Base-by-base conservation (phyloP, 2,329 filamentous ascomycete genomes). In the Diaporthe longicolla region DNA sequence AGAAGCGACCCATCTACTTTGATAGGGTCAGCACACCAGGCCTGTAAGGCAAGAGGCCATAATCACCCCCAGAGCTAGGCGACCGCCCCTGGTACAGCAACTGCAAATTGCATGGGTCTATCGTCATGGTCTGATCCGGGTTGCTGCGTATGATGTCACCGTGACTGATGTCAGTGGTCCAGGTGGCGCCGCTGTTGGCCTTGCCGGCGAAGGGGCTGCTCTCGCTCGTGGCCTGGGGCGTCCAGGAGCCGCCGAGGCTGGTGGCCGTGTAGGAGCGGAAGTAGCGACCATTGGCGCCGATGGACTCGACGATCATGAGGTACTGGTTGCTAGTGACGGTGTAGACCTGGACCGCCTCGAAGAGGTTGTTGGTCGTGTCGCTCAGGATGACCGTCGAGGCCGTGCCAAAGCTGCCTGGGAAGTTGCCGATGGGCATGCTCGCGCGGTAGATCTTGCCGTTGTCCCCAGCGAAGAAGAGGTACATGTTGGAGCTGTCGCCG, bases 261-360 rank as follows among this genome's bases (percentile, higher is more conserved):
- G 83, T 86, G 19, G 91, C 88, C 0, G 90, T 92, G 84, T 90
- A 93, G 0, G 90, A 92, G 73, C 91, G 90, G 87, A 93, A 93
- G 82, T 89, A 93, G 2, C 91, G 87, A 0, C 91, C 91, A 43
- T 85, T 82, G 0, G 81, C 50, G 0, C 91, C 91, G 57, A 89
- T 88, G 0, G 89, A 85, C 81, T 93, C 91, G 45, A 93, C 90
- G n/a, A 93, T 87, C 89, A 93, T 92, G 72, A 93, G 87, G 81
- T 93, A 93, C 76, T 87, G 82, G 76, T 84, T 84, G 37, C 88
- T 89, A 43, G 85, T 59, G 73, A 93, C 78, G 2, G 86, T 91
- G 83, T 93, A 93, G 58, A 93, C 91, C 78, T 93, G 88, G 0
- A 92, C 90, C 0, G 90, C 90, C 79, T 93, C 91, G 80, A 93